Base-by-base conservation (phyloP, 768 basidiomycete genomes). In the Naganishia friedmannii region DNA sequence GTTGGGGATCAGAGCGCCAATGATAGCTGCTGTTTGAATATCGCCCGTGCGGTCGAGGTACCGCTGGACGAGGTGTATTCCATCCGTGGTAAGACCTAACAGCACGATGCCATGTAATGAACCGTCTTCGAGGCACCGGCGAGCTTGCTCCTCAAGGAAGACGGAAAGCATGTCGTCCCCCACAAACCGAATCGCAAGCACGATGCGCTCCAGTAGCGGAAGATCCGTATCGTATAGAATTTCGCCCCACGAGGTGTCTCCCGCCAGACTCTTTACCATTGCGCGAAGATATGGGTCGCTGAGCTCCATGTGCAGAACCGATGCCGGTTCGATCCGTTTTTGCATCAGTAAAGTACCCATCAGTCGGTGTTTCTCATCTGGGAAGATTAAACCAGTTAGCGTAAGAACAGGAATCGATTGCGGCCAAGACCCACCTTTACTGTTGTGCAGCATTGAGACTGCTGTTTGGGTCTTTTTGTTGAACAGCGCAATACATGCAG, bases 281-380 rank as follows among this genome's bases (percentile, higher is more conserved):
- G 77, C 74, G 45, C 80, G 73, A 10, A 81, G 70, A 56, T 78
- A 81, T 1, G 77, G 77, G 63, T 81, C 80, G 60, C 77, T 77
- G 31, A 79, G 69, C 3, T 73, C 68, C 46, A 73, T 73, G 9
- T 77, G 73, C 48, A 77, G 51, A 2, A 72, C 70, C 17, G 55
- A 56, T 10, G 48, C 46, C 4, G 46, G 67, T 70, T 79, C 80
- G 76, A 68, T 79, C 68, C 75, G 65, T 72, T 69, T 67, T 73
- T 76, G 68, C 75, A 76, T 32, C 56, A 72, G 31, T 70, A 76
- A 55, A 60, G 77, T 70, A 19, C 74, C 77, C 34, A 77, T 72
- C 34, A 81, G 66, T 4, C 75, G 73, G 56, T 79, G 77, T 51
- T 74, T 74, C 28, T 76, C 69, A 55, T 79, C 80, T 76, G 53